Conservation (phyloP, 768 basidiomycete genomes). For the Mycena alexandri region DNA sequence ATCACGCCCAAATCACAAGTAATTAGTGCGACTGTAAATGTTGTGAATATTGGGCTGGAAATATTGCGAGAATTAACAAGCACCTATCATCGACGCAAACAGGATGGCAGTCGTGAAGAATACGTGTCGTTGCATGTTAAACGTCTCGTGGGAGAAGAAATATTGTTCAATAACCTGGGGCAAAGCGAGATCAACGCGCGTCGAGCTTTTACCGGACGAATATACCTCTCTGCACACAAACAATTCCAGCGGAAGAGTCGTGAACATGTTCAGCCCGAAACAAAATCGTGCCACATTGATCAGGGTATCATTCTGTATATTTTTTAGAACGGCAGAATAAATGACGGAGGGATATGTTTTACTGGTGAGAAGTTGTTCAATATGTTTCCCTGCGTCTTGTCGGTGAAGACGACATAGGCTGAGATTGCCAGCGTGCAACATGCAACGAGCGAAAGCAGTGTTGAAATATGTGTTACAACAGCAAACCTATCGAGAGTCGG, state of each 20-base stretch:
- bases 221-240: constrained; percentile 96
- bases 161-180: constrained; percentile 93
- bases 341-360: constrained; percentile 38
- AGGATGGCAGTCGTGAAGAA: constrained; percentile 92
- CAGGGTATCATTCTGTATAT: constrained; percentile 75
- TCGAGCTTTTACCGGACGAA: constrained; percentile 11
- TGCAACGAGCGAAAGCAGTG: constrained; percentile 84
- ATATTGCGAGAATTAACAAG: constrained; percentile 37
- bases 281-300: constrained; percentile 97
- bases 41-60: constrained; percentile 22
- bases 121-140: constrained; percentile 85
- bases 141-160: constrained; percentile 92
- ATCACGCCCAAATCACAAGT: constrained; percentile 99
- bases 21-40: constrained; percentile 80
- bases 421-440: constrained; percentile 88
- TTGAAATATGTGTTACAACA: constrained; percentile 93
- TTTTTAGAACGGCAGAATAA: neutral
- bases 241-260: constrained; percentile 93
- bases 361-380: constrained; percentile 93
- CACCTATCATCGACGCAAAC: constrained; percentile 85
- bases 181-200: constrained; percentile 9
- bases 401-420: constrained; percentile 90
- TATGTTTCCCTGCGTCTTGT: constrained; percentile 95
- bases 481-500: constrained; percentile 96
- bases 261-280: constrained; percentile 98